Conservation (phyloP, 345 rosid genomes). For the Linum trigynum region DNA sequence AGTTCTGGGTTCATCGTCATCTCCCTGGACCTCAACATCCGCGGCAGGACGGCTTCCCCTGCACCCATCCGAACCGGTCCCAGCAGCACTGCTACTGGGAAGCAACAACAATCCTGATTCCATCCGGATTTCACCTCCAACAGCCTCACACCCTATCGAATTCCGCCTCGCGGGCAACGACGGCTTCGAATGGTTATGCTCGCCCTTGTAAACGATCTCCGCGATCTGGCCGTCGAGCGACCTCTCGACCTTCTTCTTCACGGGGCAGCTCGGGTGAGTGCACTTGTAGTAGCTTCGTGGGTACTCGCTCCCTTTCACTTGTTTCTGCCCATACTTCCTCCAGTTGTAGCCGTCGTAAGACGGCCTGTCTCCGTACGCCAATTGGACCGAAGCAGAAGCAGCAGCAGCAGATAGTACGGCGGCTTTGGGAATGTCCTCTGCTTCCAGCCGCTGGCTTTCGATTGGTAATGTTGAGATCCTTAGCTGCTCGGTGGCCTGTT, state of each 20-base stretch:
- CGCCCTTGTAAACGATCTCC: conserved; percentile 92
- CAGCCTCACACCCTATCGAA: conserved; percentile 31
- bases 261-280: conserved; percentile 82
- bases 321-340: conserved; percentile 98
- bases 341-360: conserved; percentile 92
- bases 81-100: conserved; percentile 23
- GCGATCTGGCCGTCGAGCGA: conserved; percentile 79
- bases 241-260: conserved; percentile 92
- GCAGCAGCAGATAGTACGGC: background rate
- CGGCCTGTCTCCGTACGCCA: conserved; percentile 39
- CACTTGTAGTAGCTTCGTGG: conserved; percentile 96
- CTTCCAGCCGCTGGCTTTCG: conserved; percentile 37
- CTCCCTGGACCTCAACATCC: conserved; percentile 34
- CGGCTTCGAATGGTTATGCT: conserved; percentile 80
- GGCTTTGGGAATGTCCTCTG: conserved; percentile 10
- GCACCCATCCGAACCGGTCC: conserved; percentile 28
- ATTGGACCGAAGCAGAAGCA: conserved; percentile 9
- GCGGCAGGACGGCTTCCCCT: conserved; percentile 26
- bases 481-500: conserved; percentile 24
- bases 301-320: conserved; percentile 93
- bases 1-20: conserved; percentile 48
- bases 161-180: conserved; percentile 55
- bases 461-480: conserved; percentile 10
- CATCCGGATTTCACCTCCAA: conserved; percentile 33
- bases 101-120: conserved; percentile 17